Evolutionary conservation across 768 basidiomycete species (phyloP).

Genomic region (Mycena crocata): DNA sequence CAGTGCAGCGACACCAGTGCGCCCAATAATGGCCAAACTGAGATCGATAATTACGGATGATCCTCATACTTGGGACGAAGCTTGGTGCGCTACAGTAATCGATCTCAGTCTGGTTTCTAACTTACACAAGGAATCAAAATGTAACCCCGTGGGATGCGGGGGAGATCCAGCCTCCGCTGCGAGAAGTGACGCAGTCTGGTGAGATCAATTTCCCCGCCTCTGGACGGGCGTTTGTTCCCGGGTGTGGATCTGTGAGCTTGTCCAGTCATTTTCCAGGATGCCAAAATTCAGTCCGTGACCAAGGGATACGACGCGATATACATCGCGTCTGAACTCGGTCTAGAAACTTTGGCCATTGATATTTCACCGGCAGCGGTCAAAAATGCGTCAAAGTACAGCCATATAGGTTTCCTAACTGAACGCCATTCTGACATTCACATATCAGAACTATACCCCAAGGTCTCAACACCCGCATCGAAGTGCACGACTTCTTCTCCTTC

Average conservation of each 20-base stretch:
- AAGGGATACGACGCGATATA: conserved; percentile 73
- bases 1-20: not conserved
- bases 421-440: not conserved
- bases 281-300: not conserved
- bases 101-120: not conserved
- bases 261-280: not conserved
- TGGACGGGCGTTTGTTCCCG: conserved; percentile 63
- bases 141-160: conserved; percentile 76
- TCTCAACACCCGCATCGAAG: conserved; percentile 52
- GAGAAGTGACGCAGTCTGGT: conserved; percentile 60
- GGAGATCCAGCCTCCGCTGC: conserved; percentile 64
- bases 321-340: conserved; percentile 61
- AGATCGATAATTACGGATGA: conserved; percentile 31
- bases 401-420: not conserved
- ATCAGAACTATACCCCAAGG: conserved; percentile 23
- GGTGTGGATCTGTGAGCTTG: conserved; percentile 62
- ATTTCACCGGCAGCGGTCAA: conserved; percentile 66
- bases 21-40: not conserved
- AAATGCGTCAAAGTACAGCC: conserved; percentile 21
- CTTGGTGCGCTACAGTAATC: conserved; percentile 19
- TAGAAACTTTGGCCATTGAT: conserved; percentile 66
- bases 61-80: conserved; percentile 33
- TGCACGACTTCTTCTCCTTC: conserved; percentile 68
- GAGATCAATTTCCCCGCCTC: conserved; percentile 55
- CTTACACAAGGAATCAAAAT: conserved; percentile 1